Evolutionary conservation across 2,329 filamentous ascomycete genomes (phyloP), one percentile per base, ranked within the genome.

Genomic region (Microdochium paspali): DNA sequence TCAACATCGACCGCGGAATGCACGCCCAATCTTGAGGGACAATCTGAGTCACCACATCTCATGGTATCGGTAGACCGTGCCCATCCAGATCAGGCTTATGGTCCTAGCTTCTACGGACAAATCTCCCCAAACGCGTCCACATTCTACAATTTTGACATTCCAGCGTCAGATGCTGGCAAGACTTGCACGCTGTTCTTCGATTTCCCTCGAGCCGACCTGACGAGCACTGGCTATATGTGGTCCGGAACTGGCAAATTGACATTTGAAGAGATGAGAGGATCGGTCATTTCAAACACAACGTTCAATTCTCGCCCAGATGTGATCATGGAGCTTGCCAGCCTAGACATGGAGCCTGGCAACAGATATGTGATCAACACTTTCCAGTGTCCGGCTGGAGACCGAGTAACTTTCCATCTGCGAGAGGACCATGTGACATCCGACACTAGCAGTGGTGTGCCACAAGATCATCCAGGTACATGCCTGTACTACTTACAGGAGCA

Each of bases 71-170:
- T 46, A 12, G 43, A 24, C 32, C 73, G 72, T 3, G 63, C 68
- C 15, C 64, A 72, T 15, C 79, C 81, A 0, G 62, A 74, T 58
- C 69, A 64, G 3, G 66, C 74, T 0, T 64, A 65, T 40, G 80
- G 80, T 13, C 79, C 73, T 3, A 70, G 68, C 2, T 76, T 68
- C 64, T 74, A 76, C 52, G 81, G 79, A 46, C 71, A 72, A 10
- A 67, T 84, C 31, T 76, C 74, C 12, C 62, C 69, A 18, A 69
- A 66, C 47, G 62, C 76, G 44, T 76, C 75, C 10, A 74, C 76
- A 12, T 74, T 85, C 57, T 86, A 83, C 74, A 84, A 84, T 68
- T 87, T 87, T 64, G 80, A 84, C 57, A 76, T 87, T 40, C 77
- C 76, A 1, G 51, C 62, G 3, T 62, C 65, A 4, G 72, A 79